These are phyloP conservation scores for Rhynchosporium secalis DNA, from an alignment of 2,329 filamentous ascomycete genomes.

Conservation along the genomic window DNA sequence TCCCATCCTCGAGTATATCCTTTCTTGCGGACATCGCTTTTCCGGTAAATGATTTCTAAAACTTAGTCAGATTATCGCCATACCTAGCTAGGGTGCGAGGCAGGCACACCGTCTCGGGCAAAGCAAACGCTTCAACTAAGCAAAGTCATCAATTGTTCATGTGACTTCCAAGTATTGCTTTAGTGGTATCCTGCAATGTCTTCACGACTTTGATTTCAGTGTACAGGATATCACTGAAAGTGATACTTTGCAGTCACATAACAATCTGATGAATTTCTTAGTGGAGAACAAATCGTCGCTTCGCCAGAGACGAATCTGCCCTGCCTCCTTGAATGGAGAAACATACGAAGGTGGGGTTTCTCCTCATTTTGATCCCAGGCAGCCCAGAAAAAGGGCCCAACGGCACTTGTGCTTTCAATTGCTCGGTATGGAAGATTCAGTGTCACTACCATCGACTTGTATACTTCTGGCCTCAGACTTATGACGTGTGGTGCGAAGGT, in stretches of 20 bases:
- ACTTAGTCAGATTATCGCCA: conserved; percentile 9
- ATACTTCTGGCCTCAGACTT: conserved; percentile 51
- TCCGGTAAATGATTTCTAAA: conserved; percentile 61
- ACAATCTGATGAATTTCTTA: no score
- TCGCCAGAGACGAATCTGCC: no score
- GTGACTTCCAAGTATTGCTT: no score
- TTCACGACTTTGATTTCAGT: no score
- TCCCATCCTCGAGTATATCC: conserved; percentile 65
- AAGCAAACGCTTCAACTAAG: no score
- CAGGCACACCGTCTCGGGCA: no score
- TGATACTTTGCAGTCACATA: no score
- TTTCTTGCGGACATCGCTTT: conserved; percentile 66
- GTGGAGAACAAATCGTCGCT: no score
- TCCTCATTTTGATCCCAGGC: conserved; percentile 57
- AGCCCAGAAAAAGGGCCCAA: conserved; percentile 65
- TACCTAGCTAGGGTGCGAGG: no score
- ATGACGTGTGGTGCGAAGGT: conserved; percentile 59
- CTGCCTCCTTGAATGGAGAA: background rate
- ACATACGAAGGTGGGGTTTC: conserved; percentile 57
- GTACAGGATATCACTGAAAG: no score
- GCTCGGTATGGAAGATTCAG: conserved; percentile 57
- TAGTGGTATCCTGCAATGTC: no score
- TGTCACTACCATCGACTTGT: conserved; percentile 56
- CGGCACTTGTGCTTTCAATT: conserved; percentile 59
- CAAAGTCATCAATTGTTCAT: no score